These are phyloP conservation scores for Saccharomyces hybrid DNA, from an alignment of 1,139 yeast species.

Conservation along the genomic window DNA sequence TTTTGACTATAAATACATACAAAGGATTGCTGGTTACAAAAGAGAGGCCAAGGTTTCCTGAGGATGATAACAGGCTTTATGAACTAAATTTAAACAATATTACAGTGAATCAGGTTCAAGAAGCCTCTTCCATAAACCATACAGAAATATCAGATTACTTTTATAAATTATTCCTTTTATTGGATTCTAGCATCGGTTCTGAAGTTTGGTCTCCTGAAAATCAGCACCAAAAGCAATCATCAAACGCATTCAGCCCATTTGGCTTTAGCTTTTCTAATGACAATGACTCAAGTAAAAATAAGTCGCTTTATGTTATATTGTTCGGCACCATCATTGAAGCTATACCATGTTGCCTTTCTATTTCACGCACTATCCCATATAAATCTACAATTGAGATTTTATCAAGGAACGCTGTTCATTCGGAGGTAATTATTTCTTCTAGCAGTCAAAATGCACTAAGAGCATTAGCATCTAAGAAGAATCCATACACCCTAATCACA, in stretches of 20 bases:
- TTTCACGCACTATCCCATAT: constrained; percentile 45
- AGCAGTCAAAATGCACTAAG: constrained; percentile 61
- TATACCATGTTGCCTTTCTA: constrained; percentile 59
- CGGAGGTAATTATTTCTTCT: constrained; percentile 50
- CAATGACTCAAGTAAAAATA: constrained; percentile 18
- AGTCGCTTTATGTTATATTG: constrained; percentile 41
- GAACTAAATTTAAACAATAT: no score
- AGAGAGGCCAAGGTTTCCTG: no score
- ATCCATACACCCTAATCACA: constrained; percentile 65
- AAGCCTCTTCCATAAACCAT: no score
- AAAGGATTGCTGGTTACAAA: no score
- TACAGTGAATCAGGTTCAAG: no score
- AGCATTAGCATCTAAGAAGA: constrained; percentile 57
- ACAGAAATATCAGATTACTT: constrained; percentile 66
- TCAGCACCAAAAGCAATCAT: constrained; percentile 26
- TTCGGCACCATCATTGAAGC: constrained; percentile 65
- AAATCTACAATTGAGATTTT: constrained; percentile 64
- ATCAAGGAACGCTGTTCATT: constrained; percentile 69
- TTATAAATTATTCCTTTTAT: constrained; percentile 46
- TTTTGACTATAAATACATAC: no score
- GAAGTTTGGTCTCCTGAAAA: constrained; percentile 32
- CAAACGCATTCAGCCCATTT: constrained; percentile 35
- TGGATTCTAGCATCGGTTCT: constrained; percentile 59
- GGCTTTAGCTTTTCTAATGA: constrained; percentile 43
- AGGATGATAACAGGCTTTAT: no score